phyloP scores from a whole-genome alignment of 345 rosid species.

The Rhodamnia argentea region DNA sequence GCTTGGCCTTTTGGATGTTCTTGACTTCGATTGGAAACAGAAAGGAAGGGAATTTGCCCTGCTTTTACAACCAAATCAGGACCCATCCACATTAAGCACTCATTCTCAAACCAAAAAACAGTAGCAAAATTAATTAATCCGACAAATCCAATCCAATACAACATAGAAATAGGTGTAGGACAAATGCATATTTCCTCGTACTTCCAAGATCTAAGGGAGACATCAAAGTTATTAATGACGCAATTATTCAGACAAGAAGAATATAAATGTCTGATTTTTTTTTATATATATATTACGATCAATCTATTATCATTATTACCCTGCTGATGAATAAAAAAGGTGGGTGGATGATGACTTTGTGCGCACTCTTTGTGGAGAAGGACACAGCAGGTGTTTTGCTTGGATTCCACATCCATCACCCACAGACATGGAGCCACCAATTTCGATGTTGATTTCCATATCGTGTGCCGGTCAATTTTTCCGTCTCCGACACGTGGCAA shows the following conservation, averaged over 20 bases:
- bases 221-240: not conserved
- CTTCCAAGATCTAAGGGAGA: not conserved
- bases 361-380: not conserved
- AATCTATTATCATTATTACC: not conserved
- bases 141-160: not conserved
- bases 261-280: not conserved
- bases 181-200: not conserved
- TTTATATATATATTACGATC: not conserved
- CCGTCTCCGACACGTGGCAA: not conserved
- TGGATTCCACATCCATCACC: not conserved
- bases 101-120: not conserved
- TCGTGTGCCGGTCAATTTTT: not conserved
- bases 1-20: constrained; percentile 62
- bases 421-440: not conserved
- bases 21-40: constrained; percentile 63
- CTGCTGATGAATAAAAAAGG: not conserved
- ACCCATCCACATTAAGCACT: not conserved
- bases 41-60: constrained; percentile 60
- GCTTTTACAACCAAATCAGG: not conserved
- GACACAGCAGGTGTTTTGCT: not conserved
- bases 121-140: not conserved
- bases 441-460: not conserved
- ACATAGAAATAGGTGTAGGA: not conserved
- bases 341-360: not conserved
- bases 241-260: not conserved